phyloP scores from a whole-genome alignment of 2,329 filamentous ascomycete genomes.

The Colletotrichum zoysiae region DNA sequence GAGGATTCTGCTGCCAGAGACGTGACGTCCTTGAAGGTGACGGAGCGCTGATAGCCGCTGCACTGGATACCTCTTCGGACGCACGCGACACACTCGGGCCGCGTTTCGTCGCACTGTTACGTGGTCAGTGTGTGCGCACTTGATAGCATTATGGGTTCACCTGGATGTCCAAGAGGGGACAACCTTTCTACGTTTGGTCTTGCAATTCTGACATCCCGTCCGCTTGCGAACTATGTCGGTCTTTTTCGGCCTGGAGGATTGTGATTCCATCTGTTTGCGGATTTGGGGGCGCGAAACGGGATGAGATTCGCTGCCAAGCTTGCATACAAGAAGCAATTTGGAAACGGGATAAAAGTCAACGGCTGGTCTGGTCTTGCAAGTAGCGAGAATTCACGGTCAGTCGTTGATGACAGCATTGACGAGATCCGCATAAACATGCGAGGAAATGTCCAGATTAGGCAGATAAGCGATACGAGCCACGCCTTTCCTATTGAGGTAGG shows the following conservation, averaged over 20 bases:
- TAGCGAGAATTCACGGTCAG: too few species aligned
- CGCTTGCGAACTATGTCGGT: constrained; percentile 37
- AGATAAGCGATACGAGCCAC: background rate
- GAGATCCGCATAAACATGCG: too few species aligned
- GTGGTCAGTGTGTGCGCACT: background rate
- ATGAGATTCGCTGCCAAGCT: too few species aligned
- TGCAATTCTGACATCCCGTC: constrained; percentile 37
- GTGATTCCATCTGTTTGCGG: constrained; percentile 15
- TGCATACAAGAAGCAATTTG: background rate
- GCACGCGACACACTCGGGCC: constrained; percentile 29
- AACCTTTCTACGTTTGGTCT: constrained; percentile 31
- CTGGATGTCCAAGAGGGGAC: too few species aligned
- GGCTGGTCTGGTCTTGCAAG: background rate
- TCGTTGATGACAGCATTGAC: background rate
- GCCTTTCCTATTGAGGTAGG: background rate
- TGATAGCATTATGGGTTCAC: background rate
- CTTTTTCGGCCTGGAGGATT: constrained; percentile 24
- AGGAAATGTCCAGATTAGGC: background rate
- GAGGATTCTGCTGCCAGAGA: constrained; percentile 30
- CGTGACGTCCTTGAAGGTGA: constrained; percentile 34
- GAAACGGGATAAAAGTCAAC: background rate
- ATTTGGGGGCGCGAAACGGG: too few species aligned
- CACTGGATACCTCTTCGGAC: constrained; percentile 29
- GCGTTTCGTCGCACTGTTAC: constrained; percentile 30
- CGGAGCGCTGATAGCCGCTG: constrained; percentile 32